A percentile compares a stretch with the other conserved stretches of the same genome.
Evolutionary conservation across 129 eudicot genomes (phyloP).

Genomic region (Cynara cardunculus): DNA sequence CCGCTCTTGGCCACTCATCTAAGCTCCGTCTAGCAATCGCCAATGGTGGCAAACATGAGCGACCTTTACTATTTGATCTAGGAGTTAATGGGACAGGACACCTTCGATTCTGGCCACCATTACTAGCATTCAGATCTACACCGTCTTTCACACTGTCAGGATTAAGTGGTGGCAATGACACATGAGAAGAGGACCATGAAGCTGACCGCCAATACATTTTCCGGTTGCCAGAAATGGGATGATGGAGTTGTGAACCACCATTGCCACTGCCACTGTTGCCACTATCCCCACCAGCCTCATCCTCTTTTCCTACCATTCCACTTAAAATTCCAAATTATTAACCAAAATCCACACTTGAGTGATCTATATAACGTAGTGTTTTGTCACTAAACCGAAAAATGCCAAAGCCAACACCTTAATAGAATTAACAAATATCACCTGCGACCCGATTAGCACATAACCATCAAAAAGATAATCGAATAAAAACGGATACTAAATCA

Average conservation of each 20-base stretch:
- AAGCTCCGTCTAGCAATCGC: conserved; percentile 74
- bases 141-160: conserved; percentile 45
- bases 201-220: conserved; percentile 74
- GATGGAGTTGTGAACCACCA: conserved; percentile 22
- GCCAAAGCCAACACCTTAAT: not conserved
- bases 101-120: conserved; percentile 35
- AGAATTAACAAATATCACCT: conserved; percentile 4
- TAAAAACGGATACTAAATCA: conserved; percentile 14
- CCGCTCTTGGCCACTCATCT: conserved; percentile 90
- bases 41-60: conserved; percentile 63
- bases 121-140: conserved; percentile 34
- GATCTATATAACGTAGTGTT: conserved; percentile 11
- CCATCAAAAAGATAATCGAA: not conserved
- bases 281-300: conserved; percentile 27
- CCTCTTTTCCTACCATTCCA: conserved; percentile 79
- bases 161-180: conserved; percentile 48
- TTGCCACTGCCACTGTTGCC: conserved; percentile 23
- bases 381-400: conserved; percentile 14
- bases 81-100: conserved; percentile 60
- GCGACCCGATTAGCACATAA: conserved; percentile 9
- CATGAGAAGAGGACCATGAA: conserved; percentile 78
- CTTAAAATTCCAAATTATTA: conserved; percentile 5
- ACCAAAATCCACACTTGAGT: conserved; percentile 5
- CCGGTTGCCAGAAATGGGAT: conserved; percentile 37
- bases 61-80: conserved; percentile 57